These are phyloP conservation scores for Penicillium frequentans DNA, from an alignment of 2,329 filamentous ascomycete species.

Conservation along the genomic window DNA sequence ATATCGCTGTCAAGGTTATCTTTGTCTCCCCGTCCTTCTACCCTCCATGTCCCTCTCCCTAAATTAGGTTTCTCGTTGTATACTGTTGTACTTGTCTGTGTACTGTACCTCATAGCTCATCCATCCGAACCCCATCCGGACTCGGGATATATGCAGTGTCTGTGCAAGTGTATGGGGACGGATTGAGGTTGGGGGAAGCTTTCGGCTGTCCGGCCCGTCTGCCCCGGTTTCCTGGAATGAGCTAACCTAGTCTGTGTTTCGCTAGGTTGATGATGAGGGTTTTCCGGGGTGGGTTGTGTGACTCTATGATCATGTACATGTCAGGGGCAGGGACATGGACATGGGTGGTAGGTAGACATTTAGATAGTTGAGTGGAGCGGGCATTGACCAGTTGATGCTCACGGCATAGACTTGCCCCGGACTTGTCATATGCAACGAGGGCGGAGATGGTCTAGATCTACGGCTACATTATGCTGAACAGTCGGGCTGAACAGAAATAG, in stretches of 20 bases:
- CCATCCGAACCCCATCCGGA: not conserved
- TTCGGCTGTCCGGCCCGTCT: not conserved
- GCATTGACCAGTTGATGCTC: not conserved
- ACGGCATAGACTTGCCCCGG: not conserved
- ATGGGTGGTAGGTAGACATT: not conserved
- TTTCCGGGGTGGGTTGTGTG: not conserved
- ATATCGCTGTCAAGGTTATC: no score
- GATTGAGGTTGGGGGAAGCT: not conserved
- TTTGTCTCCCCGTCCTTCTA: not conserved
- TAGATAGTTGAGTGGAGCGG: not conserved
- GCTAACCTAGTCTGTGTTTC: not conserved
- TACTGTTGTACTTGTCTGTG: not conserved
- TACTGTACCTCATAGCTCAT: not conserved
- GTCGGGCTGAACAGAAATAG: slow-evolving; percentile 21
- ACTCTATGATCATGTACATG: not conserved
- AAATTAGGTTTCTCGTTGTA: not conserved
- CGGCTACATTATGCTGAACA: not conserved
- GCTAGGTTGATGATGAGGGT: not conserved
- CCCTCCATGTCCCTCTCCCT: not conserved
- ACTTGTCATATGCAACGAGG: not conserved
- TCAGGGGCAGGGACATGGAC: not conserved
- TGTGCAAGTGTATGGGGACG: not conserved
- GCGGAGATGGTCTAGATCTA: not conserved
- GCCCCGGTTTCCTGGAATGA: not conserved
- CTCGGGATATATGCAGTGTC: not conserved